Base-by-base conservation (phyloP, 192 early-diverging fungal genomes). In the Linnemannia schmuckeri region DNA sequence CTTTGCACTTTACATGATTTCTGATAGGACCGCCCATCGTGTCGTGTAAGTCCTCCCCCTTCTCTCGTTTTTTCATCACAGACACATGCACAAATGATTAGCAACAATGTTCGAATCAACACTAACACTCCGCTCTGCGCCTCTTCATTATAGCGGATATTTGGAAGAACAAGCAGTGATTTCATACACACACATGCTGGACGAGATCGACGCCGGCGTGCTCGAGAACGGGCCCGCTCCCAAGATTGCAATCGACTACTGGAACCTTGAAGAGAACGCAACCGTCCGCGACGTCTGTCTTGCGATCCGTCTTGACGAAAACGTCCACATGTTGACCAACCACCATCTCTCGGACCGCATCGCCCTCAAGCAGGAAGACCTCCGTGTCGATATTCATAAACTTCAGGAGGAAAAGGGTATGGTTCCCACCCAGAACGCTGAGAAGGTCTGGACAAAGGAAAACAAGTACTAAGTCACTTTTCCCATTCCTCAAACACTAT, bases 121-220 rank as follows among this genome's bases (percentile, higher is more conserved):
- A 66, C n/a, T 66, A 66, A 66, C 61, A 8, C 17, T 37, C 27
- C 42, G n/a, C 3, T 24, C 73, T 57, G 33, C 33, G 33, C 38
- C 71, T 57, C 63, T 7, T 49, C 18, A 9, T 47, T 18, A 68
- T 44, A 82, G 83, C 18, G 98, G 98, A 0, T 99, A 99, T 76
- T 91, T 99, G 41, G 98, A 99, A 88, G 98, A 99, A 90, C 94
- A 96, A 81, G 98, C 98, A 0, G 95, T 98, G 17, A 91, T 96
- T 35, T 96, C 96, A 5, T 99, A 99, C 89, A 97, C 96, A 12
- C 93, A 95, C 81, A 95, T 96, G 88, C 83, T 99, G 54, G 91
- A 93, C 46, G 95, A 96, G 81, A 98, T 99, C 61, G 97, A 98
- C 42, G 88, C 83, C 55, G 96, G 96, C 2, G 79, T 91, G 3